phyloP scores from a whole-genome alignment of 805 yeast species.

The Wickerhamomyces queroliae region DNA sequence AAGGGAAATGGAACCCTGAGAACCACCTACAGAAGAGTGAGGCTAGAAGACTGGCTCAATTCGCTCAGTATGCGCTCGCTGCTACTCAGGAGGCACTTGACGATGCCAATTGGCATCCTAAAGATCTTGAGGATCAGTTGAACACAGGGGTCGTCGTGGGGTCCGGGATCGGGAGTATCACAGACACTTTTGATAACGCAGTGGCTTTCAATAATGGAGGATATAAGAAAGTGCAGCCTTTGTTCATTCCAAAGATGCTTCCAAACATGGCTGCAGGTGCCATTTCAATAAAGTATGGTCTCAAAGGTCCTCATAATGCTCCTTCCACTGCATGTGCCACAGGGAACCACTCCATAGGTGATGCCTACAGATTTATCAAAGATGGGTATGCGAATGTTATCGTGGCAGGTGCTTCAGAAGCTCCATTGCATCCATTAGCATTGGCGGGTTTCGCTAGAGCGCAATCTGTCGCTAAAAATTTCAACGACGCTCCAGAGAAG shows the following conservation, averaged over 20 bases:
- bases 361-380: constrained; percentile 75
- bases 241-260: constrained; percentile 77
- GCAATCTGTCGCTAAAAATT: constrained; percentile 63
- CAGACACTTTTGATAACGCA: constrained; percentile 62
- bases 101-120: constrained; percentile 55
- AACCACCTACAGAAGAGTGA: constrained; percentile 40
- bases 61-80: constrained; percentile 72
- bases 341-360: constrained; percentile 91
- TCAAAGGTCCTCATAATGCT: constrained; percentile 83
- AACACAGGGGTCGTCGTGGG: constrained; percentile 80
- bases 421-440: constrained; percentile 79
- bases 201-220: constrained; percentile 43
- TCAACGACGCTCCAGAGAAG: constrained; percentile 50
- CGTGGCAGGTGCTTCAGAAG: constrained; percentile 94
- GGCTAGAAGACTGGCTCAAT: constrained; percentile 56
- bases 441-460: constrained; percentile 91
- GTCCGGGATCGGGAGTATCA: constrained; percentile 86
- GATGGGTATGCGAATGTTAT: constrained; percentile 81
- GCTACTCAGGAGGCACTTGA: constrained; percentile 74
- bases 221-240: constrained; percentile 72
- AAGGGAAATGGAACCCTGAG: constrained; percentile 44
- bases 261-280: constrained; percentile 95
- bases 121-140: constrained; percentile 25
- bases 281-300: constrained; percentile 69
- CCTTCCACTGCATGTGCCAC: constrained; percentile 97